A percentile compares a stretch with the other conserved stretches of the same genome.
Evolutionary conservation across 208 protist species (phyloP).

Genomic region (Borovskyia barvae): DNA sequence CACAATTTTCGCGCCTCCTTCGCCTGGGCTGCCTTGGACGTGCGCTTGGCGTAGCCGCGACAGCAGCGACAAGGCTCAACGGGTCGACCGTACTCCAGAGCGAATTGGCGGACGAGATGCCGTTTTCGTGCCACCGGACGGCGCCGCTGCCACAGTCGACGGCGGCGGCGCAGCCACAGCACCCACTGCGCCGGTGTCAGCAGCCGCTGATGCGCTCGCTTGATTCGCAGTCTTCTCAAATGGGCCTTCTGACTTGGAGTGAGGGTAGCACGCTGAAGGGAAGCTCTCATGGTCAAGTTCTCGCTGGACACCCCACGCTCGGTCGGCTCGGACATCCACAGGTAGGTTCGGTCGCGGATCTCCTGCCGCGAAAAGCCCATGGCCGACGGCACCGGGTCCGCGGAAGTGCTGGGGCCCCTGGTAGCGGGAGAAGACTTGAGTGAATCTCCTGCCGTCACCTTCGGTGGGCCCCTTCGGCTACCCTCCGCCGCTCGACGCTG

Average conservation of each 20-base stretch:
- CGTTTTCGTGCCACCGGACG: constrained; percentile 19
- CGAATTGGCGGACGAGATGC: constrained; percentile 6
- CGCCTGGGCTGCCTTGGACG: background rate
- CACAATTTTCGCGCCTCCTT: background rate
- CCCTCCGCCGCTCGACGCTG: background rate
- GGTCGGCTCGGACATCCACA: constrained; percentile 8
- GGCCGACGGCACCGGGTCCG: too few relatives aligned
- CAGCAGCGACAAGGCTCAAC: constrained; percentile 31
- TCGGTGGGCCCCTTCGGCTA: background rate
- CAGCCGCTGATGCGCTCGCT: constrained; percentile 33
- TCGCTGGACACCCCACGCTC: background rate
- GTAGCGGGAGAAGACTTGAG: too few relatives aligned
- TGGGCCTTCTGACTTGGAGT: constrained; percentile 8
- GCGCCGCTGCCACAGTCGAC: constrained; percentile 40
- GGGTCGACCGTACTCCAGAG: constrained; percentile 21
- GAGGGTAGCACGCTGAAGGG: background rate
- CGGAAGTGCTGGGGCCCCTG: too few relatives aligned
- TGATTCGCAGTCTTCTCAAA: constrained; percentile 21
- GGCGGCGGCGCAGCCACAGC: constrained; percentile 37
- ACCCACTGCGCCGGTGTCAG: constrained; percentile 42
- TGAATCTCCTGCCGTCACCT: background rate
- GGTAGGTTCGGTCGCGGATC: constrained; percentile 25
- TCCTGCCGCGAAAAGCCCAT: constrained; percentile 23
- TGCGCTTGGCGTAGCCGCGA: too few relatives aligned
- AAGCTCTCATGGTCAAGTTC: background rate